Percentiles rank a stretch among this genome's conserved stretches.
These are phyloP conservation scores for Candida nanaspora DNA, from an alignment of 805 yeast species.

Conservation along the genomic window DNA sequence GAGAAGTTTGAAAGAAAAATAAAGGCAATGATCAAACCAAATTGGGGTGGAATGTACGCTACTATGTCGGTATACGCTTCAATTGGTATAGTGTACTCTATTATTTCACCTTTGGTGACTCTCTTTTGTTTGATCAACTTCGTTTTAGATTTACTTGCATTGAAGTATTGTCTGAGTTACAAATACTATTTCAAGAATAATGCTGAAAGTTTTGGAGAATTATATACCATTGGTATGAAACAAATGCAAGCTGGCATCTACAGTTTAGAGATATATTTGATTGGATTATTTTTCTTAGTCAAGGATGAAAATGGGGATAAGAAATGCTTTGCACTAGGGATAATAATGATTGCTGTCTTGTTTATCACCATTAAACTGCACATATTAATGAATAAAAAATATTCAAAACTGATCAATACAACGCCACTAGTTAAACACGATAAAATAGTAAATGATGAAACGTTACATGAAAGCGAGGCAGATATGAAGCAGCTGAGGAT, in stretches of 20 bases:
- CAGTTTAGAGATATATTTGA: slow-evolving; percentile 68
- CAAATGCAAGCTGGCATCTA: slow-evolving; percentile 79
- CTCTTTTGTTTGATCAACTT: slow-evolving; percentile 54
- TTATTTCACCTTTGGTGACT: slow-evolving; percentile 73
- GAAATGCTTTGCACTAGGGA: slow-evolving; percentile 37
- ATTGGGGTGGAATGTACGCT: slow-evolving; percentile 80
- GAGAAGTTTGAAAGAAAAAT: slow-evolving; percentile 39
- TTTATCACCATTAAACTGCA: slow-evolving; percentile 53
- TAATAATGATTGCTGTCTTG: slow-evolving; percentile 44
- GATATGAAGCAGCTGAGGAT: slow-evolving; percentile 5
- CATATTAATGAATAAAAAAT: slow-evolving; percentile 38
- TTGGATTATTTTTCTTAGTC: slow-evolving; percentile 68
- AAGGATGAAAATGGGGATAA: slow-evolving; percentile 39
- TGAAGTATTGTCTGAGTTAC: slow-evolving; percentile 60
- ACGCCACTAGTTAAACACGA: slow-evolving; percentile 25
- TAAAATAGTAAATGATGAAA: no score
- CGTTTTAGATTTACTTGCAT: slow-evolving; percentile 50
- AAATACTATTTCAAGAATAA: slow-evolving; percentile 43
- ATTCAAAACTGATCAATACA: slow-evolving; percentile 25
- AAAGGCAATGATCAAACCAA: slow-evolving; percentile 32
- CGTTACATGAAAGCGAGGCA: not conserved
- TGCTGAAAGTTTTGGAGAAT: slow-evolving; percentile 61
- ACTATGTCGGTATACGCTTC: slow-evolving; percentile 70
- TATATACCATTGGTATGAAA: slow-evolving; percentile 68
- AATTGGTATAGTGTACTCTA: slow-evolving; percentile 70